These are phyloP conservation scores for Globisporangium perplexum DNA, from an alignment of 352 stramenopile genomes.

Conservation along the genomic window DNA sequence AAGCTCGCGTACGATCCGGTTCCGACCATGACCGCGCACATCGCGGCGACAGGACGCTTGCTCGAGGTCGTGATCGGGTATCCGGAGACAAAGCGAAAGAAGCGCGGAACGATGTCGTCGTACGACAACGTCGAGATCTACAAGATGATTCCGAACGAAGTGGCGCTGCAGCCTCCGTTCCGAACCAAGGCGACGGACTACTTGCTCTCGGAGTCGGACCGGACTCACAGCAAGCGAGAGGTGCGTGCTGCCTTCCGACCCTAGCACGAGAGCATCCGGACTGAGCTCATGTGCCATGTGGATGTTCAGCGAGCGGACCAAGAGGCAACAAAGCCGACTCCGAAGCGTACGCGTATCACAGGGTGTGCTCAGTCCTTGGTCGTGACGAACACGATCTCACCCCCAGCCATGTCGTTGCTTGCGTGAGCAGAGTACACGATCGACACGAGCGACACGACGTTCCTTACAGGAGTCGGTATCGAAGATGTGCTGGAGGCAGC, in stretches of 20 bases:
- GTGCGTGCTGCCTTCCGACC: not conserved
- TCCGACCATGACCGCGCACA: constrained; percentile 38
- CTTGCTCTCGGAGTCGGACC: constrained; percentile 23
- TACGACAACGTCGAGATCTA: constrained; percentile 83
- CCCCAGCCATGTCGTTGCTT: not conserved
- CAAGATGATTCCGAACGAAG: constrained; percentile 72
- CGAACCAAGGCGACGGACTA: constrained; percentile 40
- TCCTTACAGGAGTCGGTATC: constrained; percentile 68
- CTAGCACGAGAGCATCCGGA: not conserved
- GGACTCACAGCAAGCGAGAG: constrained; percentile 23
- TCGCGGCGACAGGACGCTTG: constrained; percentile 17
- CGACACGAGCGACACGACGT: constrained; percentile 63
- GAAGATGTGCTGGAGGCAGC: constrained; percentile 41
- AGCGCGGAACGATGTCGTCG: constrained; percentile 23
- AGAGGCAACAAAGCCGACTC: constrained; percentile 1
- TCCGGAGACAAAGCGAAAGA: constrained; percentile 65
- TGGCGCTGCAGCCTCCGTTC: constrained; percentile 48
- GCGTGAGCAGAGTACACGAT: constrained; percentile 12
- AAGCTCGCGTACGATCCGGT: constrained; percentile 71
- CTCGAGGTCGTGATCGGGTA: constrained; percentile 54
- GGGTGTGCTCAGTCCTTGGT: not conserved
- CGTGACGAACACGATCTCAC: no score
- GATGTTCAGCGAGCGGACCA: not conserved
- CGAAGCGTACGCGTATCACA: constrained; percentile 11
- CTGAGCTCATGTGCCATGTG: not conserved